Evolutionary conservation across 768 basidiomycete genomes (phyloP), one percentile per base, ranked within the genome.

Genomic region (Hypholoma fasciculare): DNA sequence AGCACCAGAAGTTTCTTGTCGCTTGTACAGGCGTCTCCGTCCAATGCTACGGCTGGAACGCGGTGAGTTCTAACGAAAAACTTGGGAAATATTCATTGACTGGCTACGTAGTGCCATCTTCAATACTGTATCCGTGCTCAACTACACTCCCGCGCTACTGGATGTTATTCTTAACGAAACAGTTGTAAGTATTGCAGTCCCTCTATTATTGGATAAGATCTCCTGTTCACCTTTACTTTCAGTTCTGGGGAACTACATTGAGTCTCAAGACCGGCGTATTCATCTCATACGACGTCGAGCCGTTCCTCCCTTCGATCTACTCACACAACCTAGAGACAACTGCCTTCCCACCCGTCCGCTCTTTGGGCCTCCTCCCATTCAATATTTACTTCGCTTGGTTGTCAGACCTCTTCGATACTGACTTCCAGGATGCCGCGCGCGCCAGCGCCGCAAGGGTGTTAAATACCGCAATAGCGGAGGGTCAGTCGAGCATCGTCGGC

Each of bases 261-360:
- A 57, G 37, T 19, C 48, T 50, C 14, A 50, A 51, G 30, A 42
- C 56, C 11, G 69, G 67, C 23, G 42, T 60, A 5, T 58, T 64
- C 54, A 61, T 75, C 52, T 72, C 71, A 0, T 80, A 80, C 61
- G 74, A 72, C 52, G 72, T 81, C 36, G 79, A 83, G 48, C 78
- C 79, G 2, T 74, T 82, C 71, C 71, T 81, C 6, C 65, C 77
- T 0, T 61, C 62, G 37, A 52, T 81, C 44, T 76, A 78, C 56
- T 71, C 68, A 2, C 76, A 79, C 61, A 73, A 64, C 50, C 52
- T 66, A 16, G 63, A 63, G 17, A 63, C 72, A 2, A 71, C 81
- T 6, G 82, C 83, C 2, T 84, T 76, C 66, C 83, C 81, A 0
- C 77, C 78, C 2, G 52, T 59, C 8, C 66, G 67, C 30, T 59